Evolutionary conservation across 495 filamentous ascomycete species (phyloP).

Genomic region (Xylaria telfairii): DNA sequence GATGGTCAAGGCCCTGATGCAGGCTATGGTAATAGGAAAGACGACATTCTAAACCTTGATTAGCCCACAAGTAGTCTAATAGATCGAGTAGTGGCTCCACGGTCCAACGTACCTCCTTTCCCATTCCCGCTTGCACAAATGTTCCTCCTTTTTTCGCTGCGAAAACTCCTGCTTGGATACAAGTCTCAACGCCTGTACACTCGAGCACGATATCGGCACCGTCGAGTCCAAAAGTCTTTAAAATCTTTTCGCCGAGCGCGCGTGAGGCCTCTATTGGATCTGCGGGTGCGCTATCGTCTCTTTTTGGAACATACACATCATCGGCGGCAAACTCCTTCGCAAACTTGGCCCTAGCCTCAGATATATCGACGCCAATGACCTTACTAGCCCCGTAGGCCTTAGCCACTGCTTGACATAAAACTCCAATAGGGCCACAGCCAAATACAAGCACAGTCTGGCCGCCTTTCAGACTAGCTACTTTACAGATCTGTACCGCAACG

Average conservation of each 20-base stretch:
- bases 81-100: not conserved
- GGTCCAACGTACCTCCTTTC: conserved; percentile 54
- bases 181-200: conserved; percentile 61
- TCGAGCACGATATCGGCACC: conserved; percentile 65
- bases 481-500: conserved; percentile 62
- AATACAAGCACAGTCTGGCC: conserved; percentile 61
- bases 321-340: conserved; percentile 56
- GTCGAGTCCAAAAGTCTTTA: conserved; percentile 50
- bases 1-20: conserved; percentile 59
- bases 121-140: conserved; percentile 68
- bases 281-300: not conserved
- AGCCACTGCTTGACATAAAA: conserved; percentile 60
- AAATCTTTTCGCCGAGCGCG: conserved; percentile 52
- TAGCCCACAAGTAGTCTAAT: not conserved
- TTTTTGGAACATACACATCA: conserved; percentile 47
- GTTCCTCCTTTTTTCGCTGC: conserved; percentile 60
- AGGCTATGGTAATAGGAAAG: conserved; percentile 64
- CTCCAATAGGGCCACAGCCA: conserved; percentile 61
- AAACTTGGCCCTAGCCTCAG: conserved; percentile 57
- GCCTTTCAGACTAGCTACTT: conserved; percentile 51
- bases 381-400: conserved; percentile 59
- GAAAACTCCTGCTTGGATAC: conserved; percentile 60
- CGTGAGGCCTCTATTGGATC: conserved; percentile 39
- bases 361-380: conserved; percentile 63
- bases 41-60: conserved; percentile 20